Evolutionary conservation across 208 protist species (phyloP).

Genomic region (Phytomonas sp.): DNA sequence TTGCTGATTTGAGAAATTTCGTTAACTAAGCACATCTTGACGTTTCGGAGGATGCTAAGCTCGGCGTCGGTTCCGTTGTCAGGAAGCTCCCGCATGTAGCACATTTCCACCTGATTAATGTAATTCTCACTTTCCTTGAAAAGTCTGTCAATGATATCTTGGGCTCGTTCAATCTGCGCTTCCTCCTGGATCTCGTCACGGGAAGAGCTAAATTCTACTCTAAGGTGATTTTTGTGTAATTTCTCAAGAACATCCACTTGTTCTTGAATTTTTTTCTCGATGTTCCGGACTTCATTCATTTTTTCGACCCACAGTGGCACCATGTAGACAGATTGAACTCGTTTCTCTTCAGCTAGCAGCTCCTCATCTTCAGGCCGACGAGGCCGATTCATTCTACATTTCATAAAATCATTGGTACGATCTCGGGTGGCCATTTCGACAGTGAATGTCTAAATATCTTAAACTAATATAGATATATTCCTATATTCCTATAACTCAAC

Average conservation of each 20-base stretch:
- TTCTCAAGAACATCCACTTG: constrained; percentile 67
- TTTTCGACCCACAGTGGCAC: constrained; percentile 76
- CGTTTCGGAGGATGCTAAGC: constrained; percentile 85
- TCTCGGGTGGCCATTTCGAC: constrained; percentile 77
- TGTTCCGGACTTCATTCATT: constrained; percentile 70
- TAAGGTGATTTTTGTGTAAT: constrained; percentile 75
- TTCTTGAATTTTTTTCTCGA: constrained; percentile 59
- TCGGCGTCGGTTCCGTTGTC: constrained; percentile 83
- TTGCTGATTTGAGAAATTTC: constrained; percentile 84
- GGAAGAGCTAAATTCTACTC: constrained; percentile 82
- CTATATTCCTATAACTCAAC: neutral
- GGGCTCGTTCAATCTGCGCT: constrained; percentile 61
- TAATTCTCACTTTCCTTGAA: constrained; percentile 80
- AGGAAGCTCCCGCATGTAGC: constrained; percentile 65
- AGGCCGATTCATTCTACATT: constrained; percentile 66
- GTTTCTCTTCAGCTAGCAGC: constrained; percentile 57
- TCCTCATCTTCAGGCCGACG: constrained; percentile 53
- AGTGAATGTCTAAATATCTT: neutral
- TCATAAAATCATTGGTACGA: constrained; percentile 77
- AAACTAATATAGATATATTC: neutral
- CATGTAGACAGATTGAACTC: constrained; percentile 48
- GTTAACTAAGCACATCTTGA: constrained; percentile 90
- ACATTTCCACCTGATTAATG: constrained; percentile 63
- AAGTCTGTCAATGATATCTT: constrained; percentile 74
- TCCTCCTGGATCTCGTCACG: constrained; percentile 78